Evolutionary conservation across 805 yeast genomes (phyloP), one percentile per base, ranked within the genome.

Genomic region (Komagataella pastoris): DNA sequence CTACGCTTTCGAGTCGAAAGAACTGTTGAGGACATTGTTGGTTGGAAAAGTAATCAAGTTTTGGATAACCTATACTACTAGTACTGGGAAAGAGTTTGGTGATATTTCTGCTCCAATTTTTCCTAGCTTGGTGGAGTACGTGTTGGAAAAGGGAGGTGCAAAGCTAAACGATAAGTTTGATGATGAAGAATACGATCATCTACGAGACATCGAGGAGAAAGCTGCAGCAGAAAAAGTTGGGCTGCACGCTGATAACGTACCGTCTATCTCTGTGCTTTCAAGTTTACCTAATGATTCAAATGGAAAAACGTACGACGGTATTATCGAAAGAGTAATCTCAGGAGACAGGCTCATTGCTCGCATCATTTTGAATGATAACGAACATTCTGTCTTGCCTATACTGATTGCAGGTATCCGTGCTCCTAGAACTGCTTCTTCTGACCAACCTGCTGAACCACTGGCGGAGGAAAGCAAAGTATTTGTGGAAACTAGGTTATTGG

Each of bases 261-360:
- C 55, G n/a, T 47, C 63, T 12, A 58, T 70, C 51, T 61, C 59
- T 49, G 45, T 61, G 3, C 51, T 55, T 44, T 54, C 56, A 24
- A 56, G 58, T 24, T 57, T 77, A 36, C 58, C 67, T 18, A 68
- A 66, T 8, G 56, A 54, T 4, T 65, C 71, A 44, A 62, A 68
- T 47, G 64, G 62, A 17, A 64, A 64, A 52, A 72, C 81, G 23
- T 64, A 77, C 49, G 65, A 72, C 17, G 73, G 86, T 36, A 75
- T 88, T 52, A 83, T 88, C 23, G 95, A 88, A 65, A 80, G 76
- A 59, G 93, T 83, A 36, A 73, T 86, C 54, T 70, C 82, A 55
- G 96, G 96, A 49, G 96, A 88, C 66, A 70, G 95, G 49, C 65
- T 87, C n/a, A 68, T 83, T 44, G 76, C 79, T 10, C 76, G 95